These are phyloP conservation scores for Colletotrichum filicis DNA, from an alignment of 2,329 filamentous ascomycete species.

Conservation along the genomic window DNA sequence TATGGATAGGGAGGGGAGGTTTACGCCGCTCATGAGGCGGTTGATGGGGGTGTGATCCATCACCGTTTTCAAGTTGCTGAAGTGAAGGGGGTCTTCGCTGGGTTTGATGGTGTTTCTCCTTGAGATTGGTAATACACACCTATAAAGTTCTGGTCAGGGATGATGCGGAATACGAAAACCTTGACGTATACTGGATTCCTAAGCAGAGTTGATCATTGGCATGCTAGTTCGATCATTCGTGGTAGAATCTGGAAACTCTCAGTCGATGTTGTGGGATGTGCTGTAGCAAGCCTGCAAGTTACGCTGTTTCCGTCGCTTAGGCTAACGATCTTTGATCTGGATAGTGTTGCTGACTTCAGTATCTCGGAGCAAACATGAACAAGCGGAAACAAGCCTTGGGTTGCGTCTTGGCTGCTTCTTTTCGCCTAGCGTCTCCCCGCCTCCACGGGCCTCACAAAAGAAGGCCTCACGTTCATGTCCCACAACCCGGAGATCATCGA, in stretches of 20 bases:
- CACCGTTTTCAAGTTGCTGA: background rate
- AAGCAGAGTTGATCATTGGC: too few species aligned
- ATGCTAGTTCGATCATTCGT: too few species aligned
- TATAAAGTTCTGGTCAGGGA: background rate
- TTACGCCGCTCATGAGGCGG: slow-evolving; percentile 44
- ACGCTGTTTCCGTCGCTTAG: too few species aligned
- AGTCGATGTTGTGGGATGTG: too few species aligned
- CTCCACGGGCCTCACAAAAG: background rate
- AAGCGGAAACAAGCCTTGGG: background rate
- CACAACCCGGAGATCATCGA: background rate
- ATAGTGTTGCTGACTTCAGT: too few species aligned
- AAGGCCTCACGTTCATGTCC: background rate
- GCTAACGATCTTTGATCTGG: too few species aligned
- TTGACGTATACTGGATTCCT: too few species aligned
- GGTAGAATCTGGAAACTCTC: too few species aligned
- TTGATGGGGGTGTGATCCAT: slow-evolving; percentile 14
- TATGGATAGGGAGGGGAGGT: slow-evolving; percentile 53
- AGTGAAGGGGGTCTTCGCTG: background rate
- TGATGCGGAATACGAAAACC: background rate
- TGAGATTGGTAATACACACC: background rate
- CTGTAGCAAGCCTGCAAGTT: too few species aligned
- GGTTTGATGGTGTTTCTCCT: background rate
- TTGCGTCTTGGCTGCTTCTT: slow-evolving; percentile 23
- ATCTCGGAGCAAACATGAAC: background rate
- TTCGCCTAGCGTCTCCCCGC: background rate